These are phyloP conservation scores for Anisogramma anomala DNA, from an alignment of 2,329 filamentous ascomycete species.

Conservation along the genomic window DNA sequence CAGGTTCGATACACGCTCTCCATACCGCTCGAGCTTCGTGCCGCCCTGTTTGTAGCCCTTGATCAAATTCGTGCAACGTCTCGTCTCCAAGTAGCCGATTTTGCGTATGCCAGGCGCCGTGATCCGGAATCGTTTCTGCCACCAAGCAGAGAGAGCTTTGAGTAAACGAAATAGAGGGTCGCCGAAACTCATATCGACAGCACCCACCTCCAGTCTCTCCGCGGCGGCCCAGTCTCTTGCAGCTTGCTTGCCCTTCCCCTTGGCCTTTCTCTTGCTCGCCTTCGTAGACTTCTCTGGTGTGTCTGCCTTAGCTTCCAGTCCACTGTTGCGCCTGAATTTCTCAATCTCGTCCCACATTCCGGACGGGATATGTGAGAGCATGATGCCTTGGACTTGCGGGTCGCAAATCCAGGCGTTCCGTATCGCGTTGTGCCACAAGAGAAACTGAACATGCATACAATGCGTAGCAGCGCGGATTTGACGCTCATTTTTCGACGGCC, in stretches of 20 bases:
- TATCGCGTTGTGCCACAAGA: conserved; percentile 82
- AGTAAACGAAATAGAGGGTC: conserved; percentile 72
- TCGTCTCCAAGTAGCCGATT: conserved; percentile 72
- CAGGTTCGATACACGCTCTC: conserved; percentile 60
- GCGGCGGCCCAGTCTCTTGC: conserved; percentile 66
- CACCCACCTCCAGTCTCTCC: conserved; percentile 55
- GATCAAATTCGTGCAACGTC: conserved; percentile 61
- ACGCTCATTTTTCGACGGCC: conserved; percentile 73
- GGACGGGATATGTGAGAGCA: conserved; percentile 61
- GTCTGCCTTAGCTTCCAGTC: conserved; percentile 31
- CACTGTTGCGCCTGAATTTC: conserved; percentile 59
- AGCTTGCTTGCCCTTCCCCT: conserved; percentile 29
- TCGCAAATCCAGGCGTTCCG: conserved; percentile 80
- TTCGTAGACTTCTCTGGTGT: conserved; percentile 26
- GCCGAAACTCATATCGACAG: conserved; percentile 66
- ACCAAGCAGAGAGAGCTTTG: conserved; percentile 68
- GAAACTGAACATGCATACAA: conserved; percentile 73
- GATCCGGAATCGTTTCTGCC: conserved; percentile 73
- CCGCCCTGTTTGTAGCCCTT: conserved; percentile 55
- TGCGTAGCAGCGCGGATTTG: conserved; percentile 69
- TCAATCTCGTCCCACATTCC: conserved; percentile 62
- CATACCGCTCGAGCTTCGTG: conserved; percentile 53
- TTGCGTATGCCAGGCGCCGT: conserved; percentile 77
- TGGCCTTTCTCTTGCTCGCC: conserved; percentile 19
- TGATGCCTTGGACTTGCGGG: conserved; percentile 57